Conservation (phyloP, 176 grass and related monocot genomes). For the Carex littledalei region DNA sequence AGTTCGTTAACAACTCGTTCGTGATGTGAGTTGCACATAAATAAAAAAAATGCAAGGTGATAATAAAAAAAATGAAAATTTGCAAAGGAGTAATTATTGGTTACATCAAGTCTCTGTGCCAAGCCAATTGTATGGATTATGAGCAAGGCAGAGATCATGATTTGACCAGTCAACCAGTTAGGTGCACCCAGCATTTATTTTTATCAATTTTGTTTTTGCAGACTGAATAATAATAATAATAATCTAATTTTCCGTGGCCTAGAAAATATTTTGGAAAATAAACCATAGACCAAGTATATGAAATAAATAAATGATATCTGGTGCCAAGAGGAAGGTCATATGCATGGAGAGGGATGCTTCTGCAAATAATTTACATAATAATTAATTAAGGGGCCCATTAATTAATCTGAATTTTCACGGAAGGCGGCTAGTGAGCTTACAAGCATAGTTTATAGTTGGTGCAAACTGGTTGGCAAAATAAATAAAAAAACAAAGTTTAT, state of each 20-base stretch:
- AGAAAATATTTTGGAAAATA: not conserved
- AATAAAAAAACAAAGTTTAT: not conserved
- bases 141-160: not conserved
- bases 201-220: not conserved
- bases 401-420: not conserved
- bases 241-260: not conserved
- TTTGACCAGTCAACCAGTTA: not conserved
- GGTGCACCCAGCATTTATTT: constrained; percentile 1
- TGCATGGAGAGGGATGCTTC: not conserved
- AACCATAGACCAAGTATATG: not conserved
- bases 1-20: no score
- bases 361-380: not conserved
- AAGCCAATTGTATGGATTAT: not conserved
- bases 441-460: not conserved
- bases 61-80: not conserved
- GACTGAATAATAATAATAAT: not conserved
- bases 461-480: not conserved
- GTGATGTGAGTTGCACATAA: no score
- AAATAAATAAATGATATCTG: not conserved
- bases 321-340: not conserved
- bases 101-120: not conserved
- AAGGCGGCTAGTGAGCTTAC: not conserved
- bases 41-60: not conserved
- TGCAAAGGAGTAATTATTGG: not conserved
- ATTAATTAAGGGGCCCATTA: not conserved